Evolutionary conservation across 2,329 filamentous ascomycete species (phyloP).

Genomic region (Colletotrichum cereale): DNA sequence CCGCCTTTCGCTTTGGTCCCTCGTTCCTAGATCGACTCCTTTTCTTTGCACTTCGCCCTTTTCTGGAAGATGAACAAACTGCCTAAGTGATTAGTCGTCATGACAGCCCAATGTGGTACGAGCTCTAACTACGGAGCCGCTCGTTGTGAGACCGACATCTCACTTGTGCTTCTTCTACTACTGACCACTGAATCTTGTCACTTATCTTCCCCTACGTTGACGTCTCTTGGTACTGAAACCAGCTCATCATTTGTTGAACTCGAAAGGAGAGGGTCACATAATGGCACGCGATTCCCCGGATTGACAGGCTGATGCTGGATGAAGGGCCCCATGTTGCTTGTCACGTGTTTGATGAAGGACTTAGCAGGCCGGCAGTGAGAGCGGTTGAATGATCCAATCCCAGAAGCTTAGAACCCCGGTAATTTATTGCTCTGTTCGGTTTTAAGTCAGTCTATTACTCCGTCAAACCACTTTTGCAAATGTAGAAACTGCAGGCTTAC

Average conservation of each 20-base stretch:
- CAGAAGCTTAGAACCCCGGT: neutral
- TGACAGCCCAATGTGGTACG: neutral
- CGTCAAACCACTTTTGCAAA: neutral
- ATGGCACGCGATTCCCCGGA: neutral
- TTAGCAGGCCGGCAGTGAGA: neutral
- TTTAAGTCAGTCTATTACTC: too few relatives aligned
- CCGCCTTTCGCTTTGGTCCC: neutral
- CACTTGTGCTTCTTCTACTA: neutral
- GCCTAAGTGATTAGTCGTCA: neutral
- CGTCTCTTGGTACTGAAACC: neutral
- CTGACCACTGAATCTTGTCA: neutral
- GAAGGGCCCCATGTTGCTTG: neutral
- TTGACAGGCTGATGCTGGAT: too few relatives aligned
- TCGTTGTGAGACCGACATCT: neutral
- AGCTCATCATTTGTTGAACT: neutral
- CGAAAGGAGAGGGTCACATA: neutral
- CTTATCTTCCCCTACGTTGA: neutral
- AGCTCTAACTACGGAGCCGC: neutral
- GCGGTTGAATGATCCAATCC: neutral
- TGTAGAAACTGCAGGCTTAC: too few relatives aligned
- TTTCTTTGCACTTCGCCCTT: neutral
- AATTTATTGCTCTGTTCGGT: neutral
- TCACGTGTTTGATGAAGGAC: neutral
- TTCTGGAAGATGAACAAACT: neutral
- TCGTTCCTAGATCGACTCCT: neutral